Conservation (phyloP, 345 rosid species). For the Chamaenerion angustifolium region DNA sequence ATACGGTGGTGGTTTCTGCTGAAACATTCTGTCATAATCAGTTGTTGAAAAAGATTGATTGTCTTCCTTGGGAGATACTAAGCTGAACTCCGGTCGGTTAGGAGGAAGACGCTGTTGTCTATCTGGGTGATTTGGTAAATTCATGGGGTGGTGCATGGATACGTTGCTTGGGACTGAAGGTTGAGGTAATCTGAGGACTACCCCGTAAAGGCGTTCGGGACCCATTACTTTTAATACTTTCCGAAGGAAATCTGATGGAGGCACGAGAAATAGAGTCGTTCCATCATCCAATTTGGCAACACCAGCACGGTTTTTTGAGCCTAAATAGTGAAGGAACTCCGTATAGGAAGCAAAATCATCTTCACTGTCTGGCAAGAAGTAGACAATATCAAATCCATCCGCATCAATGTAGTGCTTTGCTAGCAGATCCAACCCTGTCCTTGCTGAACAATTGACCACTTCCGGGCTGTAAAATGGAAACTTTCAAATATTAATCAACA, state of each 20-base stretch:
- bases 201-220: constrained; percentile 88
- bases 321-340: constrained; percentile 83
- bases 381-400: constrained; percentile 65
- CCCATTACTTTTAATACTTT: constrained; percentile 69
- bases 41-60: constrained; percentile 16
- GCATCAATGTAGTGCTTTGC: constrained; percentile 71
- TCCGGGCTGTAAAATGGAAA: constrained; percentile 51
- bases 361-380: constrained; percentile 91
- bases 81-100: constrained; percentile 23
- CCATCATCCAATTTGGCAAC: constrained; percentile 91
- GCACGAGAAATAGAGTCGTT: constrained; percentile 73
- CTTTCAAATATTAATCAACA: not conserved
- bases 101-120: constrained; percentile 13
- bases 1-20: constrained; percentile 26
- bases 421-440: constrained; percentile 95
- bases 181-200: constrained; percentile 72
- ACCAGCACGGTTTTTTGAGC: constrained; percentile 88
- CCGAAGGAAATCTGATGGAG: constrained; percentile 85
- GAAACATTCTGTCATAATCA: constrained; percentile 31
- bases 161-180: constrained; percentile 24
- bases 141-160: constrained; percentile 21
- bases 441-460: constrained; percentile 87
- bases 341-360: constrained; percentile 92
- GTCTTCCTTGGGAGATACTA: constrained; percentile 20
- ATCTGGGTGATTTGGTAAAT: constrained; percentile 24